phyloP scores from a whole-genome alignment of 2,329 filamentous ascomycete species.

The Cladophialophora exuberans region DNA sequence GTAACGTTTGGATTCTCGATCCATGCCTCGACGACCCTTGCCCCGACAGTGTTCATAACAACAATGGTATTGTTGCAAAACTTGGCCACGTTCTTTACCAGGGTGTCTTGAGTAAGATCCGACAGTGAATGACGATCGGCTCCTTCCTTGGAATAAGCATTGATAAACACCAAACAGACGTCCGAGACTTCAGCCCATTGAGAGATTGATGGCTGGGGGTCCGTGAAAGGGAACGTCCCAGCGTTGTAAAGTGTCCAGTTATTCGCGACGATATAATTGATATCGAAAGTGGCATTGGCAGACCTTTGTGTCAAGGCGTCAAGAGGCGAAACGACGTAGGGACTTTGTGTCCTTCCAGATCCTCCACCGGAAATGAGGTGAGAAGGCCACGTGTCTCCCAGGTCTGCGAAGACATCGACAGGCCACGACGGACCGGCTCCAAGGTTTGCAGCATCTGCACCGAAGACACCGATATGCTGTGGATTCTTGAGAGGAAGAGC shows the following conservation, averaged over 20 bases:
- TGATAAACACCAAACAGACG: constrained; percentile 55
- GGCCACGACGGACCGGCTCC: neutral
- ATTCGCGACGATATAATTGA: constrained; percentile 45
- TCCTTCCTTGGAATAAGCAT: constrained; percentile 59
- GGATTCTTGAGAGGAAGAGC: constrained; percentile 60
- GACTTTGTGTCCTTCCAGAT: constrained; percentile 56
- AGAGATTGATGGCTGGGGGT: neutral
- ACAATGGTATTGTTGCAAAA: constrained; percentile 17
- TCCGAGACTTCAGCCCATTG: constrained; percentile 54
- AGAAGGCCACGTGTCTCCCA: neutral
- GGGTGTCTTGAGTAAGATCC: constrained; percentile 7
- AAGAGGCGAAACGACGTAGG: constrained; percentile 51
- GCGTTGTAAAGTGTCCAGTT: constrained; percentile 59
- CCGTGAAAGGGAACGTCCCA: constrained; percentile 48
- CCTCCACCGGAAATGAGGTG: constrained; percentile 40
- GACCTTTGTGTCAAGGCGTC: constrained; percentile 26
- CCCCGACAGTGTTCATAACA: constrained; percentile 59
- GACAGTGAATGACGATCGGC: constrained; percentile 30
- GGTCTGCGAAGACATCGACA: neutral
- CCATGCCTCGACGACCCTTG: constrained; percentile 61
- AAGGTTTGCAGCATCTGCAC: constrained; percentile 56
- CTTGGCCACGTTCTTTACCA: constrained; percentile 13
- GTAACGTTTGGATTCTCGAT: constrained; percentile 67
- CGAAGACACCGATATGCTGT: constrained; percentile 61
- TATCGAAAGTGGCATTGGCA: constrained; percentile 27